phyloP scores from a whole-genome alignment of 352 stramenopile species.

The Globisporangium rhizosaccharum region DNA sequence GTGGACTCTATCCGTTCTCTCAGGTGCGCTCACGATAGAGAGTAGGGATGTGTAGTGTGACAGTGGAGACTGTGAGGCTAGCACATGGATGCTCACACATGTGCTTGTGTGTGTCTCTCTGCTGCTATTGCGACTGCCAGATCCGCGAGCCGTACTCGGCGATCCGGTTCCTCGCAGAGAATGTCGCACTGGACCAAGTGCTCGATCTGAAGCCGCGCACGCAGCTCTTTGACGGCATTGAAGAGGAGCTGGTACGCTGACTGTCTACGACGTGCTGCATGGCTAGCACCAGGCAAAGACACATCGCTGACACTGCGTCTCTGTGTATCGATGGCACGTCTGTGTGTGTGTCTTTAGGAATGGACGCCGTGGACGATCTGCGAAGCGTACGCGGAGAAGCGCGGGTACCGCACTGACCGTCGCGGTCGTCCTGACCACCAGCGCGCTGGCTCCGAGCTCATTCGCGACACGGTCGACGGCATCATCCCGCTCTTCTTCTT shows the following conservation, averaged over 20 bases:
- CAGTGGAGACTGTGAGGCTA: too few relatives aligned
- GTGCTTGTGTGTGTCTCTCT: conserved; percentile 3
- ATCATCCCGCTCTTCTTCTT: conserved; percentile 81
- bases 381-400: conserved; percentile 82
- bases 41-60: too few relatives aligned
- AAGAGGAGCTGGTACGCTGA: conserved; percentile 44
- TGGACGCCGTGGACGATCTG: conserved; percentile 82
- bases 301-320: not conserved
- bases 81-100: too few relatives aligned
- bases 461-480: conserved; percentile 76
- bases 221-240: conserved; percentile 69
- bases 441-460: conserved; percentile 71
- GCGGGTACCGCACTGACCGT: conserved; percentile 74
- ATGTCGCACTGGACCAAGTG: conserved; percentile 63
- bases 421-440: conserved; percentile 77
- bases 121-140: conserved; percentile 13
- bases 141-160: conserved; percentile 87
- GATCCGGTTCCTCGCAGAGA: conserved; percentile 79
- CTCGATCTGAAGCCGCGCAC: conserved; percentile 68
- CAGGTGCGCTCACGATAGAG: conserved; percentile 29
- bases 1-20: conserved; percentile 77
- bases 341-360: conserved; percentile 15
- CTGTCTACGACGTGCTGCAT: not conserved
- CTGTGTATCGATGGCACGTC: not conserved
- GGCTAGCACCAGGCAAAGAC: too few relatives aligned